phyloP scores from a whole-genome alignment of 2,329 filamentous ascomycete species.

The Colletotrichum kahawae region DNA sequence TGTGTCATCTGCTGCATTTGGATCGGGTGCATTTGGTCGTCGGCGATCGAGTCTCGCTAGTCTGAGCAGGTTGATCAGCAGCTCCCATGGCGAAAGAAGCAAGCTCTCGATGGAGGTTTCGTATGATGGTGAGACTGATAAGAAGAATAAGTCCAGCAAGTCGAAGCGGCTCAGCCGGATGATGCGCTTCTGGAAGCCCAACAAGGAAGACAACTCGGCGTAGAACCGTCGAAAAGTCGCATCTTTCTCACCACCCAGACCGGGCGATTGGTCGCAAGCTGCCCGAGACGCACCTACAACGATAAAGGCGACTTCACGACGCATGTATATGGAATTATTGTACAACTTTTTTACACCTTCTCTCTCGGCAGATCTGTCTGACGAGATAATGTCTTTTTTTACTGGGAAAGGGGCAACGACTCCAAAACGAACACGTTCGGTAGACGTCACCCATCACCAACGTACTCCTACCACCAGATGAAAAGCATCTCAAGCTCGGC shows the following conservation, averaged over 20 bases:
- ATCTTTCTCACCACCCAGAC: not conserved
- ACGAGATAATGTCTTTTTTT: conserved; percentile 7
- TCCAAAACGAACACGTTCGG: not conserved
- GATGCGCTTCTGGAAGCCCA: conserved; percentile 80
- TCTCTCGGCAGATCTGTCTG: not conserved
- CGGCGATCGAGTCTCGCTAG: conserved; percentile 80
- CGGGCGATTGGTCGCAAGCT: not conserved
- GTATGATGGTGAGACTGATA: conserved; percentile 59
- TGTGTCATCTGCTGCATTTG: conserved; percentile 61
- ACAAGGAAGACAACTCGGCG: conserved; percentile 41
- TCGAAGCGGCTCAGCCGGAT: conserved; percentile 74
- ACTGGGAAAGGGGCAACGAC: not conserved
- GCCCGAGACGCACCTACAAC: not conserved
- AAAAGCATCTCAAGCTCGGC: conserved; percentile 6
- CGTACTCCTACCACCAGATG: not conserved
- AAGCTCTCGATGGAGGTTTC: conserved; percentile 75
- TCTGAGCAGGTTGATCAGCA: conserved; percentile 77
- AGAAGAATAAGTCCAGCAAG: conserved; percentile 65
- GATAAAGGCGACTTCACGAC: conserved; percentile 28
- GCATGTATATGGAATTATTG: conserved; percentile 43
- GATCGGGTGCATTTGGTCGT: conserved; percentile 51
- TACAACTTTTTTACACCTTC: conserved; percentile 35
- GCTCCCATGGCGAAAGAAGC: conserved; percentile 75
- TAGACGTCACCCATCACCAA: not conserved
- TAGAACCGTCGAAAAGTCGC: conserved; percentile 11